Evolutionary conservation across 1,284 basidiomycete species (phyloP).

Genomic region (Trichosporon sp.): DNA sequence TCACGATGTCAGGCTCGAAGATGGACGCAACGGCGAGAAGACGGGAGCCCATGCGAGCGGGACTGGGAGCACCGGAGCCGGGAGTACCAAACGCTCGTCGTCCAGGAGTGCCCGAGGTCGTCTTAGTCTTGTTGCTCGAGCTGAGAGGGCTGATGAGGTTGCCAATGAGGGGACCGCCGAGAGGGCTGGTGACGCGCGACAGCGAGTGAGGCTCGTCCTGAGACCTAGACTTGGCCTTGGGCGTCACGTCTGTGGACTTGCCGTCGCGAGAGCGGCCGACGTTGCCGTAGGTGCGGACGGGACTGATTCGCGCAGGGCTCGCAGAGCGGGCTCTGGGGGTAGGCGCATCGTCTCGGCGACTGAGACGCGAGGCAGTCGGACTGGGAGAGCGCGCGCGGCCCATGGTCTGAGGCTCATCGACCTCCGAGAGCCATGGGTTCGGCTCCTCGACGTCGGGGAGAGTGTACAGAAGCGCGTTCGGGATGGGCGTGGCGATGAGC

Average conservation of each 20-base stretch:
- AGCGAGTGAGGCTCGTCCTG: neutral
- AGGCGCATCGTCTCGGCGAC: neutral
- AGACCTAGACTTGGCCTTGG: neutral
- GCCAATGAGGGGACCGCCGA: neutral
- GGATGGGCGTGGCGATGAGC: neutral
- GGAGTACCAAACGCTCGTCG: neutral
- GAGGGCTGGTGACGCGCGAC: conserved; percentile 12
- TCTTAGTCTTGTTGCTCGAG: conserved; percentile 11
- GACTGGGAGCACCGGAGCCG: neutral
- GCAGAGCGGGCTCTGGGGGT: neutral
- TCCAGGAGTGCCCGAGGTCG: neutral
- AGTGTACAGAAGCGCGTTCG: conserved; percentile 8
- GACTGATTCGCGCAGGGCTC: conserved; percentile 1
- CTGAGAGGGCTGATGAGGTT: conserved; percentile 13
- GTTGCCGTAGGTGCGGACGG: neutral
- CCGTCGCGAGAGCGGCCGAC: neutral
- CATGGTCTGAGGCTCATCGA: neutral
- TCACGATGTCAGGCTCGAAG: conserved; percentile 13
- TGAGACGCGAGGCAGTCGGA: neutral
- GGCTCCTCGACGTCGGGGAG: conserved; percentile 14
- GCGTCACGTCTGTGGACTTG: neutral
- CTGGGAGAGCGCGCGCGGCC: neutral
- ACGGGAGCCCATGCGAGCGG: neutral
- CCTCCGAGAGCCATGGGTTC: conserved; percentile 2
- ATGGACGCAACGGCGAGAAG: conserved; percentile 12